A percentile compares a stretch with the other conserved stretches of the same genome.
Conservation (phyloP, 2,329 filamentous ascomycete genomes). For the Xylariales sp. region DNA sequence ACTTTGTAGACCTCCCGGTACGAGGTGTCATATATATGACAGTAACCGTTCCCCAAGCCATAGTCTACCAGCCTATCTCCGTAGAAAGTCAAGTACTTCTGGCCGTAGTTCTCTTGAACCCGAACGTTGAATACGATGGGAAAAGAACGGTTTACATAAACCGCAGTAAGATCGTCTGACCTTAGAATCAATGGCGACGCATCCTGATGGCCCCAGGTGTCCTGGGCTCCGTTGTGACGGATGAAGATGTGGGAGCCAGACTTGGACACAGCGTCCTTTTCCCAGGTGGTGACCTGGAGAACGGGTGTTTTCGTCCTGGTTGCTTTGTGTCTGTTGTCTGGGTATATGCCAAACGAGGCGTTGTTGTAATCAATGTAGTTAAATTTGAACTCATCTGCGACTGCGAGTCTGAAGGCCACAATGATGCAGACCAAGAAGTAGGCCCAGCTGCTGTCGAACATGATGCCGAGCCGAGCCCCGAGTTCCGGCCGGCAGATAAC, state of each 20-base stretch:
- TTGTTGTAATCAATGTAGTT: constrained; percentile 14
- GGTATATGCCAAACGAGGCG: constrained; percentile 12
- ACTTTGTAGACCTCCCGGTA: constrained; percentile 14
- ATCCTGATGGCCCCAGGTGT: constrained; percentile 4
- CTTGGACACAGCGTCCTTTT: constrained; percentile 12
- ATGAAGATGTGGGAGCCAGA: constrained; percentile 16
- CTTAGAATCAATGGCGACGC: constrained; percentile 14
- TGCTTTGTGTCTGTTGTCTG: constrained; percentile 11
- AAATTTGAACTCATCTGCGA: constrained; percentile 9
- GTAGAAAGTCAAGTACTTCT: constrained; percentile 17
- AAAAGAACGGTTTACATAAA: constrained; percentile 15
- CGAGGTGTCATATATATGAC: constrained; percentile 12
- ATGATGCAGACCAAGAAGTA: not conserved
- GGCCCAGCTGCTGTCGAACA: not conserved
- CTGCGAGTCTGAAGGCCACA: not conserved
- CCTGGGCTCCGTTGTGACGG: constrained; percentile 12
- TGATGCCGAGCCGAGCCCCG: too few relatives aligned
- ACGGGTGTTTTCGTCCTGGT: constrained; percentile 11
- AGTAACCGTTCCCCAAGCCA: constrained; percentile 14
- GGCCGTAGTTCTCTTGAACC: constrained; percentile 13
- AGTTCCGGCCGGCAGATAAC: too few relatives aligned
- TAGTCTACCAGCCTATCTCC: constrained; percentile 10
- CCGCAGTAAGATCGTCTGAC: constrained; percentile 13
- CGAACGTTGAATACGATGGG: constrained; percentile 14
- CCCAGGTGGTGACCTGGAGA: constrained; percentile 13